These are phyloP conservation scores for Phaeosphaeria sp. DNA, from an alignment of 2,329 filamentous ascomycete genomes.

Conservation along the genomic window DNA sequence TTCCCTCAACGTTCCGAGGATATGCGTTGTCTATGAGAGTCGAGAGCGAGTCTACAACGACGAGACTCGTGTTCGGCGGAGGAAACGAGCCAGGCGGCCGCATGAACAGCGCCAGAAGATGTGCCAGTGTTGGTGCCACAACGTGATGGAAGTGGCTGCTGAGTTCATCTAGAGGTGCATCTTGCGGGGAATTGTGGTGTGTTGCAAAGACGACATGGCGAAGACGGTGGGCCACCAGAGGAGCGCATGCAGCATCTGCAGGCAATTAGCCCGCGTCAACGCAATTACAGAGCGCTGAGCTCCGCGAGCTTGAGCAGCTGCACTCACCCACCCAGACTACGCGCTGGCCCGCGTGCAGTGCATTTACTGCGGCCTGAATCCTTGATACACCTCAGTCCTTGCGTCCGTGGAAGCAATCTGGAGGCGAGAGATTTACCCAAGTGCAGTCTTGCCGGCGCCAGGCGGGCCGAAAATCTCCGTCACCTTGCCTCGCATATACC, in stretches of 20 bases:
- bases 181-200: conserved; percentile 13
- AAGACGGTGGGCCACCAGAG: conserved; percentile 57
- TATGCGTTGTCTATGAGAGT: conserved; percentile 79
- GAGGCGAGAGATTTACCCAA: conserved; percentile 67
- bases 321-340: conserved; percentile 85
- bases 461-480: conserved; percentile 89
- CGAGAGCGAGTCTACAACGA: conserved; percentile 81
- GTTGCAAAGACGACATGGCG: conserved; percentile 51
- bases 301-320: conserved; percentile 5
- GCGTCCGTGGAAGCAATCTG: conserved; percentile 12
- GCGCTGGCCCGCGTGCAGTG: conserved; percentile 64
- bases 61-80: conserved; percentile 66
- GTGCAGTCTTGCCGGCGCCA: conserved; percentile 81
- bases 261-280: conserved; percentile 32
- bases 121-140: conserved; percentile 63
- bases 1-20: conserved; percentile 61
- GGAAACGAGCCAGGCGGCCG: conserved; percentile 70
- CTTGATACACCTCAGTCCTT: conserved; percentile 55
- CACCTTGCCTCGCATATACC: conserved; percentile 76
- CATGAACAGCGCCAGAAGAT: conserved; percentile 74
- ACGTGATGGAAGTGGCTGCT: conserved; percentile 69
- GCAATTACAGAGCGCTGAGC: conserved; percentile 16
- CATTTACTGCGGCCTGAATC: conserved; percentile 71
- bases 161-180: conserved; percentile 33
- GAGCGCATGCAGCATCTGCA: conserved; percentile 57